Conservation (phyloP, 257 asterid species). For the Handroanthus guayacan region DNA sequence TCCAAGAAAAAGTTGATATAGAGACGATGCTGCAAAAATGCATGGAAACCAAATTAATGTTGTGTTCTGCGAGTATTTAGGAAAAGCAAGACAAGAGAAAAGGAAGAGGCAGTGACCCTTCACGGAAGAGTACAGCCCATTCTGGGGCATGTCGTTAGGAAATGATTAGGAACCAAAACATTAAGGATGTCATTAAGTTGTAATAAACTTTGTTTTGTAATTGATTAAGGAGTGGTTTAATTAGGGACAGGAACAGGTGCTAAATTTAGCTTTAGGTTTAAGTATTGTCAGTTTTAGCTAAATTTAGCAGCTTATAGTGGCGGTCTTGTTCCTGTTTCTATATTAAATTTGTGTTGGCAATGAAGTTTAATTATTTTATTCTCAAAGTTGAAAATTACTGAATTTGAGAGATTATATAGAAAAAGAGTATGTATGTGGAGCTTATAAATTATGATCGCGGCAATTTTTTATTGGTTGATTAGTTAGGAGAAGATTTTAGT, state of each 20-base stretch:
- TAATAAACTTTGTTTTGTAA: conserved; percentile 22
- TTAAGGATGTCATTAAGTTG: conserved; percentile 32
- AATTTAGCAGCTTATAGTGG: conserved; percentile 54
- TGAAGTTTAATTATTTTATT: background rate
- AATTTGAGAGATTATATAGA: background rate
- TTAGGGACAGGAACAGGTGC: conserved; percentile 76
- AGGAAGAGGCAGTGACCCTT: conserved; percentile 35
- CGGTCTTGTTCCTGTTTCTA: conserved; percentile 68
- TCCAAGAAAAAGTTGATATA: conserved; percentile 29
- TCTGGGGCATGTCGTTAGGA: conserved; percentile 53
- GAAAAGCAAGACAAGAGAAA: conserved; percentile 37
- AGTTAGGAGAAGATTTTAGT: conserved; percentile 25
- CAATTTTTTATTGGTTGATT: conserved; percentile 15
- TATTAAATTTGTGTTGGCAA: conserved; percentile 17
- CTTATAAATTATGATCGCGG: background rate
- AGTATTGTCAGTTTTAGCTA: conserved; percentile 51
- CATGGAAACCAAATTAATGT: conserved; percentile 41
- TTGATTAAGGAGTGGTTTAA: conserved; percentile 30
- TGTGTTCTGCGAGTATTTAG: conserved; percentile 36
- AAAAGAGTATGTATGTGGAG: background rate
- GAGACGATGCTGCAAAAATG: conserved; percentile 19
- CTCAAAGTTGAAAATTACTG: background rate
- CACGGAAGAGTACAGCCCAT: conserved; percentile 47
- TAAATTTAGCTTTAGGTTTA: conserved; percentile 56
- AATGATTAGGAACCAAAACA: conserved; percentile 45